Evolutionary conservation across 768 basidiomycete species (phyloP).

Genomic region (Auricularia cornea): DNA sequence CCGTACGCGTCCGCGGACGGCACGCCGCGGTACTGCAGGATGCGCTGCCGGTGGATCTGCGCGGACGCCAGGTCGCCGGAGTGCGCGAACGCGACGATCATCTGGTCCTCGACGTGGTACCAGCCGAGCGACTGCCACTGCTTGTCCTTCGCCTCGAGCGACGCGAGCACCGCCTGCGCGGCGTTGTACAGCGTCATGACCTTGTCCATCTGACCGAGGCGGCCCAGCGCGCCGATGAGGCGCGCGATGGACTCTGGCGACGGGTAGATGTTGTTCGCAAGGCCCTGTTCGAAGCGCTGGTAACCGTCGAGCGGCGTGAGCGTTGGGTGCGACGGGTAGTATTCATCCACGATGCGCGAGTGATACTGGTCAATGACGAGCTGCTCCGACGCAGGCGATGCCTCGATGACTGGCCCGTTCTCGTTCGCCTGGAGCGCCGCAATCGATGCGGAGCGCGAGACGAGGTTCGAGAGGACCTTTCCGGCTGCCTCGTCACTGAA

Average conservation of each 20-base stretch:
- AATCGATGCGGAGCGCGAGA: not conserved
- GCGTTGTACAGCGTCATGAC: slow-evolving; percentile 58
- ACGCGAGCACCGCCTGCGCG: slow-evolving; percentile 52
- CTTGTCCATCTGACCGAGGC: slow-evolving; percentile 49
- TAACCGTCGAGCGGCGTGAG: slow-evolving; percentile 36
- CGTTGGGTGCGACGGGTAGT: slow-evolving; percentile 20
- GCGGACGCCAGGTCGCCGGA: slow-evolving; percentile 72
- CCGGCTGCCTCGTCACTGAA: not conserved
- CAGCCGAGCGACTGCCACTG: slow-evolving; percentile 49
- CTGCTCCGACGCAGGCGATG: slow-evolving; percentile 30
- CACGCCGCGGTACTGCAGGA: slow-evolving; percentile 66
- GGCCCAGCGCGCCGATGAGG: slow-evolving; percentile 63
- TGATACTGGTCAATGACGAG: slow-evolving; percentile 20
- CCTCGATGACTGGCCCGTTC: slow-evolving; percentile 27
- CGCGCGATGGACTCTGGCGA: slow-evolving; percentile 43
- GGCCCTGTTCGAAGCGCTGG: slow-evolving; percentile 36
- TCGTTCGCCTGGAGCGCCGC: slow-evolving; percentile 6
- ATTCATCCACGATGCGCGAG: slow-evolving; percentile 26
- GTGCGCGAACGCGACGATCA: slow-evolving; percentile 82
- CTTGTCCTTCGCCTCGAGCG: slow-evolving; percentile 34
- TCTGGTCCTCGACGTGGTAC: slow-evolving; percentile 76
- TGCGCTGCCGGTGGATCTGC: slow-evolving; percentile 67
- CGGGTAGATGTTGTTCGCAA: slow-evolving; percentile 42
- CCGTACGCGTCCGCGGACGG: slow-evolving; percentile 91
- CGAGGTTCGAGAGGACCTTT: not conserved